Evolutionary conservation across 805 yeast genomes (phyloP), one percentile per base, ranked within the genome.

Genomic region (Candida argentea): DNA sequence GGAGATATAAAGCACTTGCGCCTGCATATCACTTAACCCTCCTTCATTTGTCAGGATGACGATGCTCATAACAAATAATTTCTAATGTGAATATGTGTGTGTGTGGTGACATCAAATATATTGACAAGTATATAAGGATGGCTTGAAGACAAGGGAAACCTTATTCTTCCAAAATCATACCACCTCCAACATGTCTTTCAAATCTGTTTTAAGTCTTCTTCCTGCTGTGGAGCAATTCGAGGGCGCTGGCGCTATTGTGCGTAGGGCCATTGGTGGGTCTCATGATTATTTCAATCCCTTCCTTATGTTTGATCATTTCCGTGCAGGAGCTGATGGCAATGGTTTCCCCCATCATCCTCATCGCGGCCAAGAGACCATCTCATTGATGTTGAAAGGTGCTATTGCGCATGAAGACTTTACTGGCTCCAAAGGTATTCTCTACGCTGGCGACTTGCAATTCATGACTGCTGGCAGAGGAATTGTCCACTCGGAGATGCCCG

Each of bases 391-490:
- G 32, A 62, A 70, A 26, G 89, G 89, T 21, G 70, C 67, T 38
- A 56, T 81, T 52, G 80, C 83, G 4, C 93, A 81, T 48, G 86
- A 79, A 46, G 95, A 86, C 50, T 83, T 85, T 55, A 81, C 93
- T 2, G 94, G 94, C 1, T 59, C 79, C n/a, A 65, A 69, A 29
- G 95, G 94, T 31, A 63, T 82, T 6, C 56, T 86, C 29, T 65
- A 70, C 36, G 73, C 84, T 5, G 95, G 94, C 32, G 95, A 85
- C 49, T 60, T 86, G 39, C 95, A 85, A 52, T 84, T 85, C 52
- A 85, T 85, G 95, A 85, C 94, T 16, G 94, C 95, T 4, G 95
- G 94, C 34, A 70, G 68, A 42, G 95, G 93, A 28, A 73, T 84
- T 20, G 81, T 81, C 30, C 95, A 84, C 50, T 70, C 85, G 3